Base-by-base conservation (phyloP, 2,329 filamentous ascomycete species). In the Paracoccidioides lutzii region DNA sequence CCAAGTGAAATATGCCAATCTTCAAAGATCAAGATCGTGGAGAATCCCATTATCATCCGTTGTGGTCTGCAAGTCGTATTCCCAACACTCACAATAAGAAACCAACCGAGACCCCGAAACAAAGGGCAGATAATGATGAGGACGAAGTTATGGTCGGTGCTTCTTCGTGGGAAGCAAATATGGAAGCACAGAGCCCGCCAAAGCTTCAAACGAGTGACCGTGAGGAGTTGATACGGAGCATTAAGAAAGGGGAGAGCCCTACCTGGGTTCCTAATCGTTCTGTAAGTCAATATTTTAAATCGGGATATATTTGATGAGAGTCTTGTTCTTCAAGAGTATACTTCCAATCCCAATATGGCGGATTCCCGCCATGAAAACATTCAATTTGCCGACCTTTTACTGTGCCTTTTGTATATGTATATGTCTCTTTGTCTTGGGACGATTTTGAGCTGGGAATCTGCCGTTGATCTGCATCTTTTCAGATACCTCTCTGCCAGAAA, bases 211-310 rank as follows among this genome's bases (percentile, higher is more conserved):
- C 65, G 14, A 68, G 67, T 57, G 83, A 89, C 67, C 80, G 90
- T 60, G 82, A 82, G 56, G 85, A 90, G 69, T 75, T 95, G 63
- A 96, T 97, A 56, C 81, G 90, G 70, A 80, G 84, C 60, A 78
- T 96, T 61, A 96, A 96, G 73, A 82, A 81, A 68, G 83, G 82
- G 37, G 83, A 90, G 70, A 86, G 82, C 64, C 84, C 87, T 41
- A 81, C 82, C 4, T 93, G 88, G 88, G 75, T 84, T 42, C 80
- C 82, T 33, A 81, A 78, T 66, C 78, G 78, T 64, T 78, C 80
- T 75, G 84, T 78, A 68, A 65, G 72, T 69, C 44, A 35, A 48
- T n/a, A 40, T 58, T 10, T 40, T 35, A 37, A 3, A 10, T 38
- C 38, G 5, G 22, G 22, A 6, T 30, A 46, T 48, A 46, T 54